Base-by-base conservation (phyloP, 2,329 filamentous ascomycete genomes). In the Ascochyta rabiei region DNA sequence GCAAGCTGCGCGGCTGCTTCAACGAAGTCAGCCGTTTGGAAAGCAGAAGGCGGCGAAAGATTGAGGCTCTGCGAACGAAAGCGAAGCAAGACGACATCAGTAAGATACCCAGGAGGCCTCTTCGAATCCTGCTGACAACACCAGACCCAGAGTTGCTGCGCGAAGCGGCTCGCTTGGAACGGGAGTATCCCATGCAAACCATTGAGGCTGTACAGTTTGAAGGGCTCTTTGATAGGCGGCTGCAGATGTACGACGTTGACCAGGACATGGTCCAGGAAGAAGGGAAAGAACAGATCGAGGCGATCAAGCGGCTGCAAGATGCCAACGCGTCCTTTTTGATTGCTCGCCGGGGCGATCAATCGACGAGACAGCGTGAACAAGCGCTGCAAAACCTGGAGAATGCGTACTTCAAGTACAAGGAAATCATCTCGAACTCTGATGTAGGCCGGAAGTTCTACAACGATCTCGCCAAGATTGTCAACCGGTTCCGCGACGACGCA, bases 371-470 rank as follows among this genome's bases (percentile, higher is more conserved):
- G 69, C 86, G 95, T 13, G 93, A 98, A 72, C 84, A 89, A 63
- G 92, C 91, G 0, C 77, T 99, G 43, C 95, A 99, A 75, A 86
- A 84, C 58, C 80, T 99, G 9, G 93, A 98, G 74, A 92, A 90
- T 60, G 93, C 91, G 0, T 98, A 96, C 72, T 87, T 92, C 75
- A 96, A 93, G 76, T 98, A 98, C 80, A 96, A 96, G 77, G 93
- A 99, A 73, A 91, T 98, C 52, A 86, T 96, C 53, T 90, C 86
- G 61, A 96, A 98, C 70, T 82, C 97, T 2, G 93, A 98, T 62
- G 90, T 89, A 0, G 95, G 91, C 0, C 83, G 93, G 48, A 97
- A 95, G 73, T 99, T 99, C 72, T 99, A 98, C 79, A 99, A 99
- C 64, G 93, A 98, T 69, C 82, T 99, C 4, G 90, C 89, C 41